A percentile compares a stretch with the other conserved stretches of the same genome.
Evolutionary conservation across 1,139 yeast genomes (phyloP).

Genomic region (Taphrina betulina): DNA sequence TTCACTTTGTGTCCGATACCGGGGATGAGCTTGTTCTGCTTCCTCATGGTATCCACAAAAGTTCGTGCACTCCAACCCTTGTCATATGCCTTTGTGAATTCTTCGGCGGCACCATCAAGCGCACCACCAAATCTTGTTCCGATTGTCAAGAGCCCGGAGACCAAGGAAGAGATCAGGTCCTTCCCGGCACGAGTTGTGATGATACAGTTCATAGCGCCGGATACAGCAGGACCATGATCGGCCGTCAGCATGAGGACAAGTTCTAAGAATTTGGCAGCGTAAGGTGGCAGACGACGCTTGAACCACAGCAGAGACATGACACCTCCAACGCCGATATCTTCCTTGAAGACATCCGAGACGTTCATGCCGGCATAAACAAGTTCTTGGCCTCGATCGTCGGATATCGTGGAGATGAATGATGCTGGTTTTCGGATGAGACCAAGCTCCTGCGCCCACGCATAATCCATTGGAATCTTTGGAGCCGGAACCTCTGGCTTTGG

Average conservation of each 20-base stretch:
- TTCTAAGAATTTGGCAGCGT: slow-evolving; percentile 51
- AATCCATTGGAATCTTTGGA: slow-evolving; percentile 52
- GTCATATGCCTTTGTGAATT: slow-evolving; percentile 50
- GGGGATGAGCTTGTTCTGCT: slow-evolving; percentile 52
- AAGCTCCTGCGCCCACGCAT: slow-evolving; percentile 53
- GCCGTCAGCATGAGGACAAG: slow-evolving; percentile 54
- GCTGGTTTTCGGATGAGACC: slow-evolving; percentile 53
- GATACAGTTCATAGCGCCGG: slow-evolving; percentile 53
- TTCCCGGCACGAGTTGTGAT: slow-evolving; percentile 53
- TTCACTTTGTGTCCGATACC: slow-evolving; percentile 53
- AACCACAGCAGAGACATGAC: slow-evolving; percentile 53
- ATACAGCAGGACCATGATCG: slow-evolving; percentile 53
- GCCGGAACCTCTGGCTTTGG: slow-evolving; percentile 50
- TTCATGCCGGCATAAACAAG: slow-evolving; percentile 52
- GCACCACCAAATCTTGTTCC: slow-evolving; percentile 54
- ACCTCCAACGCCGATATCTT: slow-evolving; percentile 53
- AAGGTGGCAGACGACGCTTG: slow-evolving; percentile 50
- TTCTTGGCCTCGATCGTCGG: slow-evolving; percentile 53
- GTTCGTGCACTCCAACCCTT: slow-evolving; percentile 51
- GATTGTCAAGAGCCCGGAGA: slow-evolving; percentile 50
- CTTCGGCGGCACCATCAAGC: slow-evolving; percentile 52
- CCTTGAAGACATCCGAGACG: slow-evolving; percentile 51
- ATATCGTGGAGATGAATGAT: slow-evolving; percentile 51
- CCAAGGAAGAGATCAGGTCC: slow-evolving; percentile 51
- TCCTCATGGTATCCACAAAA: slow-evolving; percentile 51